A percentile compares a stretch with the other conserved stretches of the same genome.
These are phyloP conservation scores for Zymoseptoria ardabiliae DNA, from an alignment of 2,329 filamentous ascomycete species.

Conservation along the genomic window DNA sequence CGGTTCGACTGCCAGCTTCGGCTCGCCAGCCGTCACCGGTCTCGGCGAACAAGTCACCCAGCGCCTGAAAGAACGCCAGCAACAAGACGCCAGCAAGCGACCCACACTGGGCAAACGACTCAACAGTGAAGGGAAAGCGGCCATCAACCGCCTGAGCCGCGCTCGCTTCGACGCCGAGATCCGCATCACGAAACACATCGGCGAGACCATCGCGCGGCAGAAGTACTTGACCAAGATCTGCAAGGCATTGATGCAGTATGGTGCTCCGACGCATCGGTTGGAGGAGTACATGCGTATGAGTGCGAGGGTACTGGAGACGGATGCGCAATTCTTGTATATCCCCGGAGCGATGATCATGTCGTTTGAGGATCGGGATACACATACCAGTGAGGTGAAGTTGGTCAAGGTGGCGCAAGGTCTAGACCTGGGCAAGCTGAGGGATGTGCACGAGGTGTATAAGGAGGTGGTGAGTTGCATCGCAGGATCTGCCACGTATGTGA, in stretches of 20 bases:
- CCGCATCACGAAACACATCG: constrained; percentile 54
- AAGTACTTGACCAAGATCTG: constrained; percentile 79
- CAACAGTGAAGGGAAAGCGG: constrained; percentile 29
- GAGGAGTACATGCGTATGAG: constrained; percentile 92
- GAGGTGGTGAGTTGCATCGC: constrained; percentile 44
- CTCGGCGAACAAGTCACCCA: constrained; percentile 37
- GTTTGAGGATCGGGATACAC: constrained; percentile 66
- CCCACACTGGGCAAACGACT: constrained; percentile 19
- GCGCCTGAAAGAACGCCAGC: constrained; percentile 33
- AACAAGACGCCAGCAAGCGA: constrained; percentile 32
- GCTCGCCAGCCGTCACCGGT: constrained; percentile 34
- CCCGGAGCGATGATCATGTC: constrained; percentile 92
- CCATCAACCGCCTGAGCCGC: constrained; percentile 29
- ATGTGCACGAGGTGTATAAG: constrained; percentile 72
- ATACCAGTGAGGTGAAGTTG: constrained; percentile 74
- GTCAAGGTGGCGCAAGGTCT: constrained; percentile 62
- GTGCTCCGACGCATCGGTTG: constrained; percentile 81
- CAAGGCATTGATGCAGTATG: constrained; percentile 78
- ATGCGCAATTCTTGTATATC: constrained; percentile 77
- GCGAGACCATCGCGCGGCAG: constrained; percentile 68
- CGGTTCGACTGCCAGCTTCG: constrained; percentile 38
- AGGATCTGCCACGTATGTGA: neutral
- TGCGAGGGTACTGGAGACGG: constrained; percentile 78
- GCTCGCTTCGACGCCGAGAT: constrained; percentile 44
- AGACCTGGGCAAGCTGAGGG: constrained; percentile 65